A percentile compares a stretch with the other conserved stretches of the same genome.
phyloP scores from a whole-genome alignment of 1,139 yeast species.

The Citeromyces hawaiiensis region DNA sequence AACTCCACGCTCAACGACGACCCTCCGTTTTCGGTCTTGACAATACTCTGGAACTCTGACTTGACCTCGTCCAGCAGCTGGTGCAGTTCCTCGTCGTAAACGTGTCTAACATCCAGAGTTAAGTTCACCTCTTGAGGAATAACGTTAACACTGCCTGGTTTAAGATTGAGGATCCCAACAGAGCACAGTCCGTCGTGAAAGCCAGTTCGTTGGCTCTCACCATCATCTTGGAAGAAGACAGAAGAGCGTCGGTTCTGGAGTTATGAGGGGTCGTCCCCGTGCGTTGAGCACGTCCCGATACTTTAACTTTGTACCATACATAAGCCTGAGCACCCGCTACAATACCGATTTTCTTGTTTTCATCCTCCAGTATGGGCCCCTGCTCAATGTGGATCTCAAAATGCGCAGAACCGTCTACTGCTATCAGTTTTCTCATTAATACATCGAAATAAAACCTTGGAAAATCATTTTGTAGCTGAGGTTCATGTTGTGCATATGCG shows the following conservation, averaged over 20 bases:
- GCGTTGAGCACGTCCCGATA: slow-evolving; percentile 52
- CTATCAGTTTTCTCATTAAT: too few relatives aligned
- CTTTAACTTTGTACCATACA: slow-evolving; percentile 41
- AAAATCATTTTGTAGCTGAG: too few relatives aligned
- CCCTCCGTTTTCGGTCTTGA: slow-evolving; percentile 20
- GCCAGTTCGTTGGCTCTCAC: slow-evolving; percentile 45
- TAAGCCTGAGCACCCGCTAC: slow-evolving; percentile 60
- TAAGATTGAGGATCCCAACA: slow-evolving; percentile 41
- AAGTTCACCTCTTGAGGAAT: slow-evolving; percentile 49
- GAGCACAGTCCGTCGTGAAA: slow-evolving; percentile 38
- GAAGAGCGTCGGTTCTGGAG: slow-evolving; percentile 47
- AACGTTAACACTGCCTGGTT: slow-evolving; percentile 54
- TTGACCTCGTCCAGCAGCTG: slow-evolving; percentile 25
- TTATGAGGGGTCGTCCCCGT: slow-evolving; percentile 67
- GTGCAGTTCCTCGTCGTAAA: slow-evolving; percentile 28
- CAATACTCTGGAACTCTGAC: slow-evolving; percentile 23
- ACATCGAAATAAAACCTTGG: too few relatives aligned
- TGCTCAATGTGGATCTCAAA: slow-evolving; percentile 70
- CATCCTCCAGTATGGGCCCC: slow-evolving; percentile 55
- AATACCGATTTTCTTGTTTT: slow-evolving; percentile 42
- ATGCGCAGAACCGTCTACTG: too few relatives aligned
- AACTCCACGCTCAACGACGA: slow-evolving; percentile 18
- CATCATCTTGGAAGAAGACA: slow-evolving; percentile 44
- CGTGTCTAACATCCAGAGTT: slow-evolving; percentile 38
- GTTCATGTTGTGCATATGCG: too few relatives aligned